phyloP scores from a whole-genome alignment of 805 yeast genomes.

The Teunomyces cretensis region DNA sequence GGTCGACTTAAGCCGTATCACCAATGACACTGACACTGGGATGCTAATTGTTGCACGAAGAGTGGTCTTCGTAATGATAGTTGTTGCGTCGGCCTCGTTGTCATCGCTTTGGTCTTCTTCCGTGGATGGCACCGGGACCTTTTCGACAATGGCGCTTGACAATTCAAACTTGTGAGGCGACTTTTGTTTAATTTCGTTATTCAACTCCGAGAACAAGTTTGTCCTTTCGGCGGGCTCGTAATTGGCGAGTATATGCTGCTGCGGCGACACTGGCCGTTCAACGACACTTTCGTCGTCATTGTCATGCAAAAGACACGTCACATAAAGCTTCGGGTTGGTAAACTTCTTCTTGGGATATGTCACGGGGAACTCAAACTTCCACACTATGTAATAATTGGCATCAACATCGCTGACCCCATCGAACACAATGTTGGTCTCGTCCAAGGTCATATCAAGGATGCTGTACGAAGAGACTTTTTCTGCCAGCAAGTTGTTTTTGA shows the following conservation, averaged over 20 bases:
- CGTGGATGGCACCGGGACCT: neutral
- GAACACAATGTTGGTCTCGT: constrained; percentile 11
- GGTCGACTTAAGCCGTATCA: constrained; percentile 47
- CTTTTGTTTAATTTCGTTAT: constrained; percentile 7
- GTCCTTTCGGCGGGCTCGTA: constrained; percentile 15
- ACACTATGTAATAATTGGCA: constrained; percentile 15
- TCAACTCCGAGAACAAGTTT: constrained; percentile 18
- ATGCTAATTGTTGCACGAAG: constrained; percentile 14
- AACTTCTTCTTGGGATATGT: constrained; percentile 32
- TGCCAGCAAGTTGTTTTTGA: neutral
- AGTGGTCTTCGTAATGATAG: constrained; percentile 1
- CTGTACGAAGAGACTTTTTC: constrained; percentile 7
- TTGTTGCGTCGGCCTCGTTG: neutral
- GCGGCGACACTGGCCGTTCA: neutral
- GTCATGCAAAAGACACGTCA: constrained; percentile 20
- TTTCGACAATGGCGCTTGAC: constrained; percentile 6
- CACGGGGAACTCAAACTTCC: constrained; percentile 31
- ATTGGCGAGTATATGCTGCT: constrained; percentile 13
- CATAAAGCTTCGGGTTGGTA: constrained; percentile 21
- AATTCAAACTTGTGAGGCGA: constrained; percentile 5
- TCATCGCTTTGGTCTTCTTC: neutral
- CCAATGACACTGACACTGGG: constrained; percentile 39
- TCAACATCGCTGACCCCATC: constrained; percentile 8
- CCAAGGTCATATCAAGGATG: constrained; percentile 8
- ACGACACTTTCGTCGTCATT: constrained; percentile 4